Evolutionary conservation across 2,329 filamentous ascomycete genomes (phyloP).

Genomic region (Graphilbum fragrans): DNA sequence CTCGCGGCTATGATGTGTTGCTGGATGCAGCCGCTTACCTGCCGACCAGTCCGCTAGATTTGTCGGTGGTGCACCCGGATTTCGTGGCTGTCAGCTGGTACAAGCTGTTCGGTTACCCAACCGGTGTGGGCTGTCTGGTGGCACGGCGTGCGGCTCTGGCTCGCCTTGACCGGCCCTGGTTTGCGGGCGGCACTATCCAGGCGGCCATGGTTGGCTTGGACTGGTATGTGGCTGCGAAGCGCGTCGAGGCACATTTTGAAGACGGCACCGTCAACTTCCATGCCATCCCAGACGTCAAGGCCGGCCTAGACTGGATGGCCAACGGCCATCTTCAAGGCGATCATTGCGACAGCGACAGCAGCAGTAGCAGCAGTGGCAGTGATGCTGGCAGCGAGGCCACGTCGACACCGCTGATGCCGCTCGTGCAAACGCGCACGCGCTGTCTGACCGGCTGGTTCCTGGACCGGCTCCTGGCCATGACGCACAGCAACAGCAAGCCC

Average conservation of each 20-base stretch:
- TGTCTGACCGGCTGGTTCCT: slow-evolving; percentile 25
- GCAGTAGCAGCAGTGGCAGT: not conserved
- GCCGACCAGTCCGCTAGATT: slow-evolving; percentile 22
- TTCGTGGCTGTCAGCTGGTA: slow-evolving; percentile 28
- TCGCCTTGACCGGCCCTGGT: slow-evolving; percentile 23
- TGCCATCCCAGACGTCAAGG: slow-evolving; percentile 23
- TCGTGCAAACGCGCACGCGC: slow-evolving; percentile 19
- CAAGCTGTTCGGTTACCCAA: slow-evolving; percentile 29
- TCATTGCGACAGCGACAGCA: not conserved
- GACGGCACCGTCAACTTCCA: slow-evolving; percentile 28
- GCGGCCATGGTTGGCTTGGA: slow-evolving; percentile 18
- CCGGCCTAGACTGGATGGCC: slow-evolving; percentile 23
- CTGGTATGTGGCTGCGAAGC: slow-evolving; percentile 18
- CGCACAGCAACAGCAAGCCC: slow-evolving; percentile 19
- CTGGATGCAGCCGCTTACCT: slow-evolving; percentile 27
- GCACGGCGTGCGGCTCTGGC: slow-evolving; percentile 19
- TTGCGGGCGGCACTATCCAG: slow-evolving; percentile 24
- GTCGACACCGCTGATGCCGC: not conserved
- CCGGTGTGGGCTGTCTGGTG: slow-evolving; percentile 26
- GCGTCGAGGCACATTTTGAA: slow-evolving; percentile 21
- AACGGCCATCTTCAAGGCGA: not conserved
- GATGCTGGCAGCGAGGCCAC: not conserved
- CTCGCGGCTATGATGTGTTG: slow-evolving; percentile 25
- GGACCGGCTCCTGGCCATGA: slow-evolving; percentile 15
- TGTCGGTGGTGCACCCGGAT: slow-evolving; percentile 21